Conservation (phyloP, 75 land plant species). For the Picea sitchensis region DNA sequence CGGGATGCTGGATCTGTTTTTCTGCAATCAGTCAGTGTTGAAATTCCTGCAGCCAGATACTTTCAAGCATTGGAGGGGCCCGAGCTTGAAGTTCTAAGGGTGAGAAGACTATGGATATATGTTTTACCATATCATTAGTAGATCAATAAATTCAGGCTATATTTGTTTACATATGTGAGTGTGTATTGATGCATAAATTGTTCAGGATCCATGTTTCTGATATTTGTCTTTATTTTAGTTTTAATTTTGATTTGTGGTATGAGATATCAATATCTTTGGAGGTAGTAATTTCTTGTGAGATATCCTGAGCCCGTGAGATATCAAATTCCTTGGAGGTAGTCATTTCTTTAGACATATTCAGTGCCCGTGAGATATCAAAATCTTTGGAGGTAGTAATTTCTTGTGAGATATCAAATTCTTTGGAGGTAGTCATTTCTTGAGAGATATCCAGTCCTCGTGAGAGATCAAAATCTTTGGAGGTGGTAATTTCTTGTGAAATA, state of each 20-base stretch:
- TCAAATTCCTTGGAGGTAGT: no score
- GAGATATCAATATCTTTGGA: not conserved
- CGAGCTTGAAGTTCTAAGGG: constrained; percentile 30
- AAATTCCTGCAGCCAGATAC: constrained; percentile 19
- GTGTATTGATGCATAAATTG: not conserved
- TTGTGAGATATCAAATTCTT: no score
- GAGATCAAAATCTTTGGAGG: not conserved
- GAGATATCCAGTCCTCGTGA: no score
- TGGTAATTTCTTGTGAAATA: not conserved
- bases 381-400: no score
- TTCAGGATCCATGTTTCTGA: no score
- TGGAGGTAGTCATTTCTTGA: not conserved
- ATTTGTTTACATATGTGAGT: not conserved
- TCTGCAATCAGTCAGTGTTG: not conserved
- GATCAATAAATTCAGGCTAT: not conserved
- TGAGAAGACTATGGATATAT: not conserved
- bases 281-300: no score
- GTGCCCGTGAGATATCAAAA: no score
- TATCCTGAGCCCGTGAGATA: no score
- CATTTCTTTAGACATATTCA: no score
- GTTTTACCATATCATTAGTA: not conserved
- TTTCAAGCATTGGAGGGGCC: constrained; percentile 32
- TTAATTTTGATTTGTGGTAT: no score
- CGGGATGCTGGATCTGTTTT: not conserved
- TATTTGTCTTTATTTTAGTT: no score